These are phyloP conservation scores for Kewa caespitosa DNA, from an alignment of 179 eudicot genomes.

Conservation along the genomic window DNA sequence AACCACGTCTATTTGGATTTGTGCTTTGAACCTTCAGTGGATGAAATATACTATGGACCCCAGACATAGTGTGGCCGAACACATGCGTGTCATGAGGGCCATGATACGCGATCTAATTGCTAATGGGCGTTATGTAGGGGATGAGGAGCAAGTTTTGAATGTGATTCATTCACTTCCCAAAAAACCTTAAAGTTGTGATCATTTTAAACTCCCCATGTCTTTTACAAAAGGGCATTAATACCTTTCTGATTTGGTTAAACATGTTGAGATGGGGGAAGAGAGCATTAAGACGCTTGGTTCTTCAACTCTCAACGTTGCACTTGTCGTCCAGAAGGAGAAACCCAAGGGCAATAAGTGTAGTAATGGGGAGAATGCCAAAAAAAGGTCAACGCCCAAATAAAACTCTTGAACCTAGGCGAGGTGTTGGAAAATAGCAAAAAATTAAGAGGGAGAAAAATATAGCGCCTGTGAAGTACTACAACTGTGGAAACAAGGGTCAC, in stretches of 20 bases:
- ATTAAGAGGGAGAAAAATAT: not conserved
- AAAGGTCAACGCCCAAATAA: not conserved
- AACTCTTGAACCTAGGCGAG: not conserved
- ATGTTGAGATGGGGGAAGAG: not conserved
- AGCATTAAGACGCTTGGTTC: not conserved
- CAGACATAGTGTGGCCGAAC: not conserved
- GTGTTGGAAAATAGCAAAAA: not conserved
- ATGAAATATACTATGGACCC: not conserved
- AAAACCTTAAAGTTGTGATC: not conserved
- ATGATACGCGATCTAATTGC: not conserved
- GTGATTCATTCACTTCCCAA: not conserved
- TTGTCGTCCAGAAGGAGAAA: not conserved
- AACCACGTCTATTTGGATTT: not conserved
- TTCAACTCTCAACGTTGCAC: not conserved
- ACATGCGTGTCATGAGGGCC: not conserved
- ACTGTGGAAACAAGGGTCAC: not conserved
- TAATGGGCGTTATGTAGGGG: not conserved
- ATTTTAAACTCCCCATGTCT: not conserved
- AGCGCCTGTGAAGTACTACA: not conserved
- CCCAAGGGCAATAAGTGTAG: not conserved
- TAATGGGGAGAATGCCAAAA: not conserved
- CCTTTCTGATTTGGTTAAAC: not conserved
- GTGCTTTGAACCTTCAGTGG: constrained; percentile 6
- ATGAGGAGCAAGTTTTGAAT: not conserved
- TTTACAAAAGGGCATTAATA: not conserved